Conservation (phyloP, 805 yeast species). For the Yamadazyma nakazawae region DNA sequence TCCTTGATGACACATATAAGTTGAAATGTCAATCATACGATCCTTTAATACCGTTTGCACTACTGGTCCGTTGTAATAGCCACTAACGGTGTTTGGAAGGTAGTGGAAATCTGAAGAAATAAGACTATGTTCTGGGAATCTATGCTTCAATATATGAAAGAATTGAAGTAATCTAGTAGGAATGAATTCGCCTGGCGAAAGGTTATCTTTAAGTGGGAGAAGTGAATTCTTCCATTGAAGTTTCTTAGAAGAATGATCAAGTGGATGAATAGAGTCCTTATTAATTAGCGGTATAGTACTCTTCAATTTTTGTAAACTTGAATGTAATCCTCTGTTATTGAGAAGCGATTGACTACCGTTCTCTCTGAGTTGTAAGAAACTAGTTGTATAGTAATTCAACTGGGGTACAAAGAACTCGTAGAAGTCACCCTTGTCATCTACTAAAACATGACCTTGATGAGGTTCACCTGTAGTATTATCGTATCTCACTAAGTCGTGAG, state of each 20-base stretch:
- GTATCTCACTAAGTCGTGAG: conserved; percentile 78
- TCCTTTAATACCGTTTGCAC: conserved; percentile 73
- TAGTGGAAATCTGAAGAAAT: conserved; percentile 65
- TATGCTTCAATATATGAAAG: conserved; percentile 55
- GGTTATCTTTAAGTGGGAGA: conserved; percentile 63
- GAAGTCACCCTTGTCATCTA: conserved; percentile 72
- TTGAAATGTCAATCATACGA: conserved; percentile 62
- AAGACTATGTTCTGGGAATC: conserved; percentile 76
- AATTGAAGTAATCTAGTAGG: conserved; percentile 75
- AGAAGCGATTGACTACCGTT: conserved; percentile 25
- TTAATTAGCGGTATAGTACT: conserved; percentile 27
- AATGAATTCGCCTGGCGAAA: conserved; percentile 71
- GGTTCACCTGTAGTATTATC: conserved; percentile 66
- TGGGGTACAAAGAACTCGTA: conserved; percentile 67
- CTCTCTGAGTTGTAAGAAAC: conserved; percentile 56
- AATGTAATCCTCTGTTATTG: conserved; percentile 10
- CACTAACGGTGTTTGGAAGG: conserved; percentile 47
- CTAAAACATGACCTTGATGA: conserved; percentile 71
- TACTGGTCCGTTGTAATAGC: conserved; percentile 67
- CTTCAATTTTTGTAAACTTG: conserved; percentile 24
- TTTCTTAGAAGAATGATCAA: conserved; percentile 45
- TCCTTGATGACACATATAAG: conserved; percentile 84
- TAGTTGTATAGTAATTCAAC: conserved; percentile 52
- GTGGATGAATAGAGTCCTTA: conserved; percentile 52
- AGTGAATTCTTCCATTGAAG: conserved; percentile 46